Percentiles rank a stretch among this genome's conserved stretches.
Evolutionary conservation across 2,329 filamentous ascomycete species (phyloP).

Genomic region (Clarireedia monteithiana): DNA sequence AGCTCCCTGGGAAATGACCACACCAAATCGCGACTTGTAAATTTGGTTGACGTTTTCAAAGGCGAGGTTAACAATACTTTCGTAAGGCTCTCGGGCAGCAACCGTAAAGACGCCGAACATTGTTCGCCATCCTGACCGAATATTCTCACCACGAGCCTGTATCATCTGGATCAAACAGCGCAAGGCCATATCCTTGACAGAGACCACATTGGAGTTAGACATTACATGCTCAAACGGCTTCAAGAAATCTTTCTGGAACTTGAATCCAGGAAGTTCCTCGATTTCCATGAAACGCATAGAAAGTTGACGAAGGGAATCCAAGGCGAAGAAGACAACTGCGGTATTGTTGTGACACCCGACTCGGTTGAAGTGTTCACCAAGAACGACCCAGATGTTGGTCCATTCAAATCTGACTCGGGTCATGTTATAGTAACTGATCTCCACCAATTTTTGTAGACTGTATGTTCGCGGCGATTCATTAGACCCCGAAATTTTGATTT

Average conservation of each 20-base stretch:
- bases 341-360: conserved; percentile 97
- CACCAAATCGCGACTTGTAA: conserved; percentile 90
- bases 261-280: conserved; percentile 95
- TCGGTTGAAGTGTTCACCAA: conserved; percentile 98
- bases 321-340: conserved; percentile 91
- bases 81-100: conserved; percentile 84
- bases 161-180: conserved; percentile 99
- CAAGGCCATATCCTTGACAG: conserved; percentile 95
- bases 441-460: conserved; percentile 94
- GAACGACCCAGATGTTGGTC: conserved; percentile 93
- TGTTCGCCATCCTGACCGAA: conserved; percentile 94
- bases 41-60: conserved; percentile 96
- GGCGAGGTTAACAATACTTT: conserved; percentile 91
- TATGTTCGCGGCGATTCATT: conserved; percentile 95
- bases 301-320: conserved; percentile 89
- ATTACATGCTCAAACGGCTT: conserved; percentile 98
- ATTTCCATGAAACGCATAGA: conserved; percentile 99
- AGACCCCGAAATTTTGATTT: conserved; percentile 93
- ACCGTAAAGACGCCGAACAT: conserved; percentile 99
- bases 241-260: conserved; percentile 98
- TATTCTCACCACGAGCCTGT: conserved; percentile 91
- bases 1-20: conserved; percentile 92
- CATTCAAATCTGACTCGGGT: conserved; percentile 95
- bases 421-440: conserved; percentile 99
- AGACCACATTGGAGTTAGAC: conserved; percentile 81